Conservation (phyloP, 208 protist genomes). For the Herpetomonas samuelpessoai region DNA sequence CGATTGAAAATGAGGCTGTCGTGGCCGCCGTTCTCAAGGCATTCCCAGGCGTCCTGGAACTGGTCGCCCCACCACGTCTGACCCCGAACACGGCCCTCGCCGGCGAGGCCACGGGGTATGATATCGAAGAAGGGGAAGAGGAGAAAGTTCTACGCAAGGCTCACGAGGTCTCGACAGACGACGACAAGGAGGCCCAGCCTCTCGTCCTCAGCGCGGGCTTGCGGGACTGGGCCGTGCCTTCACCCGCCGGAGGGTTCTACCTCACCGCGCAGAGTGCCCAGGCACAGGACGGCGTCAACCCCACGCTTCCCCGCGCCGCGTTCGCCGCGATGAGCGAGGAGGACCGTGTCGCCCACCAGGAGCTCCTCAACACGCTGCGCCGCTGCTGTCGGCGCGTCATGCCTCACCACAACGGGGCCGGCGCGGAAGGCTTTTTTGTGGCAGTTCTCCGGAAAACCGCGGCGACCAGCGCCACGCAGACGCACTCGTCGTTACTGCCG, state of each 20-base stretch:
- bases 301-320: slow-evolving; percentile 18
- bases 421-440: slow-evolving; percentile 77
- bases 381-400: slow-evolving; percentile 60
- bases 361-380: slow-evolving; percentile 20
- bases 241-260: slow-evolving; percentile 51
- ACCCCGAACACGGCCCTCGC: background rate
- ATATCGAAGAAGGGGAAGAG: background rate
- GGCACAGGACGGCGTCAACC: slow-evolving; percentile 23
- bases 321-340: slow-evolving; percentile 28
- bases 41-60: slow-evolving; percentile 28
- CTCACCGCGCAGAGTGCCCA: slow-evolving; percentile 30
- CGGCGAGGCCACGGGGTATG: background rate
- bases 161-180: too few species aligned
- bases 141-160: too few species aligned
- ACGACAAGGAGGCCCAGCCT: background rate
- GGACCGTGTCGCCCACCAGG: background rate
- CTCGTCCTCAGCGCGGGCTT: slow-evolving; percentile 39
- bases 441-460: slow-evolving; percentile 35
- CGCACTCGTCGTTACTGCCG: background rate
- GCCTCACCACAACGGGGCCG: slow-evolving; percentile 53
- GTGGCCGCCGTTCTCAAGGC: slow-evolving; percentile 73
- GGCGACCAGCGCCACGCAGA: background rate
- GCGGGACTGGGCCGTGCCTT: slow-evolving; percentile 58
- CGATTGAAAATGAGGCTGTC: slow-evolving; percentile 96
- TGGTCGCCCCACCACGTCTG: slow-evolving; percentile 33